A percentile compares a stretch with the other conserved stretches of the same genome.
Evolutionary conservation across 441 rosid species (phyloP).

Genomic region (Gossypium lobatum): DNA sequence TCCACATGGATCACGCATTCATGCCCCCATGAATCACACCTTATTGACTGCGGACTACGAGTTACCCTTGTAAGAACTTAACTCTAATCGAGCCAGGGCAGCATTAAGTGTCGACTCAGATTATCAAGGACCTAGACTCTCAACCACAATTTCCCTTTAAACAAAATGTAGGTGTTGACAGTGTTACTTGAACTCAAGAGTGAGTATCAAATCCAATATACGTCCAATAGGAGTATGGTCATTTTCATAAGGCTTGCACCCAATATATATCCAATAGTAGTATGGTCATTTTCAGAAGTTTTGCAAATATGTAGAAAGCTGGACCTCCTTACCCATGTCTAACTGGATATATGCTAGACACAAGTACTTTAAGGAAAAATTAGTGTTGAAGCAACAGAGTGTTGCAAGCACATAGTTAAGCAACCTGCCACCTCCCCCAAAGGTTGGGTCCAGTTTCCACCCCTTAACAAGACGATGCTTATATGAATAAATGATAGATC

Average conservation of each 20-base stretch:
- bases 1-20: not conserved
- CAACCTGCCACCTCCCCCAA: not conserved
- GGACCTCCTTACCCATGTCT: not conserved
- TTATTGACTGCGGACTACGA: not conserved
- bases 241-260: not conserved
- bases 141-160: not conserved
- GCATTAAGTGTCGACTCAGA: not conserved
- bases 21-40: not conserved
- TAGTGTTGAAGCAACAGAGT: not conserved
- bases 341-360: not conserved
- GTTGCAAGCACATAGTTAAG: not conserved
- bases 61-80: conserved; percentile 3
- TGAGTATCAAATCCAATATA: not conserved
- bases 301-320: not conserved
- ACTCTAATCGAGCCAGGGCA: not conserved
- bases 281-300: not conserved
- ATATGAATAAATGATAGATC: not conserved
- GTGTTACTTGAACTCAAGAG: not conserved
- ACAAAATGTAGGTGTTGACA: not conserved
- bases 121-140: not conserved
- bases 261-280: not conserved
- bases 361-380: not conserved
- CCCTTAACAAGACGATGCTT: not conserved
- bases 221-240: not conserved
- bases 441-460: not conserved